Percentiles rank a stretch among this genome's conserved stretches.
Conservation (phyloP, 768 basidiomycete species). For the Phylloporus sp. region DNA sequence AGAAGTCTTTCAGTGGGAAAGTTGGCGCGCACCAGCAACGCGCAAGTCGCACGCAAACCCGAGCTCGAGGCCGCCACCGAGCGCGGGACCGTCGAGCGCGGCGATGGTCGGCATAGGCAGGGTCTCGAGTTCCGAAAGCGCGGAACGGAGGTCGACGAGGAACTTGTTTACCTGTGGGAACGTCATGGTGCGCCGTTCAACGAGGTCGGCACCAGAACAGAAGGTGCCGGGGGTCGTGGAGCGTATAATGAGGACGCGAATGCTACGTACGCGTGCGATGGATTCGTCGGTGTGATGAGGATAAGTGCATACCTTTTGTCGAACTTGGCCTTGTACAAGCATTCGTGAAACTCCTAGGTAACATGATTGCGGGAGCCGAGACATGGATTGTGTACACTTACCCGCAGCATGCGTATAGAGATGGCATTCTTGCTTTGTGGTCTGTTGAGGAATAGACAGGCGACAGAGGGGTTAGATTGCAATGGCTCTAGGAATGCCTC, state of each 20-base stretch:
- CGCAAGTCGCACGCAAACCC: conserved; percentile 87
- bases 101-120: conserved; percentile 88
- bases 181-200: conserved; percentile 82
- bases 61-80: conserved; percentile 91
- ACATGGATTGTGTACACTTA: conserved; percentile 23
- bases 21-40: conserved; percentile 65
- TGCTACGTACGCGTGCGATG: conserved; percentile 34
- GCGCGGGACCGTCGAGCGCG: conserved; percentile 88
- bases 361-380: conserved; percentile 2
- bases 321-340: conserved; percentile 60
- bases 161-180: conserved; percentile 71
- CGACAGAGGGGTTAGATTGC: conserved; percentile 57
- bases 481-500: conserved; percentile 50
- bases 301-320: conserved; percentile 52
- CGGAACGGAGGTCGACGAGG: conserved; percentile 67
- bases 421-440: conserved; percentile 88
- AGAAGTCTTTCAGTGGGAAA: not conserved
- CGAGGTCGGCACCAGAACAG: conserved; percentile 89
- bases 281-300: not conserved
- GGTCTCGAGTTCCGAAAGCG: conserved; percentile 72
- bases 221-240: conserved; percentile 77
- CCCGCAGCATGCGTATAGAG: conserved; percentile 66
- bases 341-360: conserved; percentile 64
- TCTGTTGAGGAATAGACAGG: conserved; percentile 74
- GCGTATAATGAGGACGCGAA: conserved; percentile 78